Percentiles rank a stretch among this genome's conserved stretches.
These are phyloP conservation scores for Jatropha multifida DNA, from an alignment of 441 rosid genomes.

Conservation along the genomic window DNA sequence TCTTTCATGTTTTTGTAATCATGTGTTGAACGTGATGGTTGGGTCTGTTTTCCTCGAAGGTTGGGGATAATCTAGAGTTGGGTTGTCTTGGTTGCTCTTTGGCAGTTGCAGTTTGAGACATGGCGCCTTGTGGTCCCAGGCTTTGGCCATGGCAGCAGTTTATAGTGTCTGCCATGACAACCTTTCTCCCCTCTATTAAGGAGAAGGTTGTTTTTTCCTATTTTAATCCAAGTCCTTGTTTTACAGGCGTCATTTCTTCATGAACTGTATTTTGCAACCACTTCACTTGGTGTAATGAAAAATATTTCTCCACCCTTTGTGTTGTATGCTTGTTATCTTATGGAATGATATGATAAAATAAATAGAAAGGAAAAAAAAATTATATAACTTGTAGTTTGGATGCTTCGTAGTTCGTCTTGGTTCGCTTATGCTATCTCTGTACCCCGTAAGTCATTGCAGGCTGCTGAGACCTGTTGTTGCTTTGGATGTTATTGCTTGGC, in stretches of 20 bases:
- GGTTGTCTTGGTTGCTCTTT: constrained; percentile 24
- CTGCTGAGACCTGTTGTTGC: no score
- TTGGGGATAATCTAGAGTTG: constrained; percentile 5
- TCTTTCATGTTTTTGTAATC: constrained; percentile 26
- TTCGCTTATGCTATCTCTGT: no score
- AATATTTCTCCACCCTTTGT: constrained; percentile 27
- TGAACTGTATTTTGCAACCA: constrained; percentile 33
- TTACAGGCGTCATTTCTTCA: constrained; percentile 33
- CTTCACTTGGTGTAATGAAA: constrained; percentile 27
- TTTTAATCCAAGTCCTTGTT: constrained; percentile 33
- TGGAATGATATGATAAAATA: not conserved
- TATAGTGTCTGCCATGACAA: constrained; percentile 46
- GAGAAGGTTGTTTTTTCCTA: constrained; percentile 33
- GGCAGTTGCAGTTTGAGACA: constrained; percentile 21
- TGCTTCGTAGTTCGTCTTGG: not conserved
- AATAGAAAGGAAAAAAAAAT: not conserved
- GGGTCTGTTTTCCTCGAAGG: constrained; percentile 37
- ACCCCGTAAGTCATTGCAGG: no score
- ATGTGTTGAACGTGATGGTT: constrained; percentile 33
- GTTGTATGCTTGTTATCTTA: constrained; percentile 23
- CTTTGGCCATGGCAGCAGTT: constrained; percentile 50
- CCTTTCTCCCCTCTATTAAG: constrained; percentile 10
- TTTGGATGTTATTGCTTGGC: no score
- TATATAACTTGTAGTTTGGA: not conserved
- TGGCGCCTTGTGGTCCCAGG: constrained; percentile 39